These are phyloP conservation scores for Pyrenophora tritici-repentis DNA, from an alignment of 2,329 filamentous ascomycete genomes.

Conservation along the genomic window DNA sequence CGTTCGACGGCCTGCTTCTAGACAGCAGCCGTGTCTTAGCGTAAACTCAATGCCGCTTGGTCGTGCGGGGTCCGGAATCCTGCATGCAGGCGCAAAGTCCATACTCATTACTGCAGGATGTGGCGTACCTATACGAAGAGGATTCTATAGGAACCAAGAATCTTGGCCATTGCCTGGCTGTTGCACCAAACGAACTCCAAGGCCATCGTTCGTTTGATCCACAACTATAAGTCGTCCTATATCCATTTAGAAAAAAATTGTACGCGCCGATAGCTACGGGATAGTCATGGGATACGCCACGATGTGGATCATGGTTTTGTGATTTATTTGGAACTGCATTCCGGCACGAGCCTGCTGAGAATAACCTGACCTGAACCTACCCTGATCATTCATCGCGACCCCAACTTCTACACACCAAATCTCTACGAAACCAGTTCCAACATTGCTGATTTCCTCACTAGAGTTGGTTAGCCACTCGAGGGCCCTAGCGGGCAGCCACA, in stretches of 20 bases:
- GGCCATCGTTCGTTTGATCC: conserved; percentile 12
- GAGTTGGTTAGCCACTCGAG: conserved; percentile 17
- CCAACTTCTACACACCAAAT: conserved; percentile 6
- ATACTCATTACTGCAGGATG: conserved; percentile 2
- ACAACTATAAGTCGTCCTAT: no score
- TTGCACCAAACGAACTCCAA: conserved; percentile 1
- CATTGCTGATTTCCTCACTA: conserved; percentile 1
- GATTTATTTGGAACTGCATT: background rate
- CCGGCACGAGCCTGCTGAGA: background rate
- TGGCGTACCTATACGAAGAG: conserved; percentile 3
- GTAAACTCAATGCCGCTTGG: conserved; percentile 2
- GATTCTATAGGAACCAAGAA: background rate
- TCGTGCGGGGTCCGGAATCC: conserved; percentile 3
- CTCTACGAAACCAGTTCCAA: conserved; percentile 4
- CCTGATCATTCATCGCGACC: background rate
- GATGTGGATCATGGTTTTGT: no score
- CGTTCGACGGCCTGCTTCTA: conserved; percentile 1
- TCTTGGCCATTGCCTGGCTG: background rate
- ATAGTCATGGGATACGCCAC: no score
- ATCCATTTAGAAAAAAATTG: no score
- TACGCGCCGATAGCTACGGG: no score
- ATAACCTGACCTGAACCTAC: background rate
- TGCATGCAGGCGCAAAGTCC: conserved; percentile 12
- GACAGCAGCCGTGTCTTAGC: conserved; percentile 1
- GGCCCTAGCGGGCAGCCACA: conserved; percentile 7